Evolutionary conservation across 2,329 filamentous ascomycete species (phyloP).

Genomic region (Dactylella cylindrospora): DNA sequence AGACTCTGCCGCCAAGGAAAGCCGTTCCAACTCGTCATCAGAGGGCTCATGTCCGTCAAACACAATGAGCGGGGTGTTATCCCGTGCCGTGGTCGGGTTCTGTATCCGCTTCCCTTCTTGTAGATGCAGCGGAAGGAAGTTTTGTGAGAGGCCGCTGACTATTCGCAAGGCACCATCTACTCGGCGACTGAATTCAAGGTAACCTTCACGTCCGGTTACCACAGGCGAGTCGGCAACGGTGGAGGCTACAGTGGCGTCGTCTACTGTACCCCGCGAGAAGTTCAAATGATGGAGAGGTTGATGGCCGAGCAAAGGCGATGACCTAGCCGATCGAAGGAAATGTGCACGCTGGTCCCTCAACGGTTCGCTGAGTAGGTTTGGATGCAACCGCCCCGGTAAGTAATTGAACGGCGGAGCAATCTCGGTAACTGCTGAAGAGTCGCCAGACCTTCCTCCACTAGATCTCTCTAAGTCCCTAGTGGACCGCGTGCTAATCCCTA

Average conservation of each 20-base stretch:
- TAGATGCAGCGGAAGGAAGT: slow-evolving; percentile 28
- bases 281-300: slow-evolving; percentile 10
- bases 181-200: slow-evolving; percentile 28
- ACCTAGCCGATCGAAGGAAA: slow-evolving; percentile 21
- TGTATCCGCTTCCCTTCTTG: slow-evolving; percentile 30
- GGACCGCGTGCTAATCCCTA: slow-evolving; percentile 19
- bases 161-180: slow-evolving; percentile 39
- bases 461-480: slow-evolving; percentile 18
- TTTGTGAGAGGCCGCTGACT: slow-evolving; percentile 26
- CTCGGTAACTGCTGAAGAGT: slow-evolving; percentile 37
- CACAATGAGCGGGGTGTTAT: slow-evolving; percentile 26
- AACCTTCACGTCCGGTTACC: slow-evolving; percentile 27
- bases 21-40: slow-evolving; percentile 31
- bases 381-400: slow-evolving; percentile 12
- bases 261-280: slow-evolving; percentile 5
- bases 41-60: slow-evolving; percentile 32
- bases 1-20: slow-evolving; percentile 29
- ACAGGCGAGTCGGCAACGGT: slow-evolving; percentile 32
- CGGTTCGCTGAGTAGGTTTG: slow-evolving; percentile 17
- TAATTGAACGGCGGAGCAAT: slow-evolving; percentile 26
- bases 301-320: slow-evolving; percentile 18
- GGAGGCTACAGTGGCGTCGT: slow-evolving; percentile 25
- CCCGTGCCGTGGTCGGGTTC: slow-evolving; percentile 6
- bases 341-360: slow-evolving; percentile 18
- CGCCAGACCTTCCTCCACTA: slow-evolving; percentile 14